These are phyloP conservation scores for Cordyceps militaris DNA, from an alignment of 2,329 filamentous ascomycete species.

Conservation along the genomic window DNA sequence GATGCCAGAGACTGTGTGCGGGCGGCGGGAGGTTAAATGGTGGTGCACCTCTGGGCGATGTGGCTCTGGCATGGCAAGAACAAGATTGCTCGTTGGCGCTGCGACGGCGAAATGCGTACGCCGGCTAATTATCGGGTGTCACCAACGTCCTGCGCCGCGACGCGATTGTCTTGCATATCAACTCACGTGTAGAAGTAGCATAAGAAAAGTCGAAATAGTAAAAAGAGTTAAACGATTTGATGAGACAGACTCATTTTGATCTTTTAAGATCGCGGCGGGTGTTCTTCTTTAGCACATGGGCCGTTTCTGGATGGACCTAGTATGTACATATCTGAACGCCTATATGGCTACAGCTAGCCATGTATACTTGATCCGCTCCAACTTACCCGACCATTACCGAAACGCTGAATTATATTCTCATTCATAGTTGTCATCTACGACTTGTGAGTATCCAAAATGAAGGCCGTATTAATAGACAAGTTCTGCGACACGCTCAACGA, in stretches of 20 bases:
- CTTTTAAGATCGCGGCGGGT: no score
- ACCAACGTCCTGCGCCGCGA: no score
- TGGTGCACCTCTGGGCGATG: conserved; percentile 8
- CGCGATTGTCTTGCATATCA: no score
- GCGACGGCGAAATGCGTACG: conserved; percentile 6
- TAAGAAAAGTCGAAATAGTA: neutral
- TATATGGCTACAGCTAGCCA: neutral
- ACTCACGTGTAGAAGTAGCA: no score
- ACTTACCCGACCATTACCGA: neutral
- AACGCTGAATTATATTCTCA: neutral
- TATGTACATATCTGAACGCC: neutral
- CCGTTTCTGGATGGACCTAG: neutral
- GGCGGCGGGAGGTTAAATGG: neutral
- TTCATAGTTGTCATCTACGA: neutral
- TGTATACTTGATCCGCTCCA: neutral
- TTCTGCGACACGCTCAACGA: conserved; percentile 21
- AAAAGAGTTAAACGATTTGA: neutral
- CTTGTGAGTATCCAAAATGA: conserved; percentile 18
- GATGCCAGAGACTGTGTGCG: conserved; percentile 13
- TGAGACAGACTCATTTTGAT: neutral
- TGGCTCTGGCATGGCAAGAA: conserved; percentile 11
- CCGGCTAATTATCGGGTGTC: conserved; percentile 17
- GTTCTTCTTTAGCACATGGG: neutral
- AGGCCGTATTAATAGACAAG: conserved; percentile 22
- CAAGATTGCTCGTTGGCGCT: conserved; percentile 3